Conservation (phyloP, 345 rosid species). For the Sisymbrium altissimum region DNA sequence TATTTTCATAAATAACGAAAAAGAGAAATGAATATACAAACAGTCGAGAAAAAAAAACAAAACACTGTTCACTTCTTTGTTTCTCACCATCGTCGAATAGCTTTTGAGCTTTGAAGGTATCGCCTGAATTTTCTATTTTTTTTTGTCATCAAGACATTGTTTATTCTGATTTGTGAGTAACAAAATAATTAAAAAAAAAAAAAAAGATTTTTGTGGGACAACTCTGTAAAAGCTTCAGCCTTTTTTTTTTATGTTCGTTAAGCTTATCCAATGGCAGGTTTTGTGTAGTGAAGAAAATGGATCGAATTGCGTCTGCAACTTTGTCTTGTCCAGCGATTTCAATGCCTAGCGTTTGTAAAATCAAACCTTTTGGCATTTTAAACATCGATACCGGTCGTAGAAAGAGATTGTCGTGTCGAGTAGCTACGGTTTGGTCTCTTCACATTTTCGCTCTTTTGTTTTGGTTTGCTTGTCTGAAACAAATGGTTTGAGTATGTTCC, state of each 20-base stretch:
- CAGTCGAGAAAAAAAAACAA: background rate
- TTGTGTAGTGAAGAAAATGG: slow-evolving; percentile 22
- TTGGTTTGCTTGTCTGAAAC: background rate
- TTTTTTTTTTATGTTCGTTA: background rate
- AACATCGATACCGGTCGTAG: slow-evolving; percentile 16
- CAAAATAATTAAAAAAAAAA: background rate
- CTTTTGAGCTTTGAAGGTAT: background rate
- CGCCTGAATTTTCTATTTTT: background rate
- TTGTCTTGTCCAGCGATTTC: slow-evolving; percentile 33
- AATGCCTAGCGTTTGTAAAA: slow-evolving; percentile 22
- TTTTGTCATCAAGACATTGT: background rate
- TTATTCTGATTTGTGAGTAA: too few relatives aligned
- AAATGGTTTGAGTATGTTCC: slow-evolving; percentile 2
- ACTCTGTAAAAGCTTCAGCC: background rate
- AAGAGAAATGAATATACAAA: background rate
- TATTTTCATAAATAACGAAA: background rate
- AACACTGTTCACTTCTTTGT: background rate
- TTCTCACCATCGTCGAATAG: background rate
- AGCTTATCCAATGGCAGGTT: slow-evolving; percentile 3
- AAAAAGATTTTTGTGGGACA: background rate
- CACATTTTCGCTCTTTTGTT: background rate
- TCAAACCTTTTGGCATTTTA: slow-evolving; percentile 24
- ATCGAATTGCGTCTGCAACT: slow-evolving; percentile 43
- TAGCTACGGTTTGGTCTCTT: slow-evolving; percentile 42
- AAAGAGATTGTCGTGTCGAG: slow-evolving; percentile 39